These are phyloP conservation scores for Selenicereus undatus DNA, from an alignment of 148 eudicot species.

Conservation along the genomic window DNA sequence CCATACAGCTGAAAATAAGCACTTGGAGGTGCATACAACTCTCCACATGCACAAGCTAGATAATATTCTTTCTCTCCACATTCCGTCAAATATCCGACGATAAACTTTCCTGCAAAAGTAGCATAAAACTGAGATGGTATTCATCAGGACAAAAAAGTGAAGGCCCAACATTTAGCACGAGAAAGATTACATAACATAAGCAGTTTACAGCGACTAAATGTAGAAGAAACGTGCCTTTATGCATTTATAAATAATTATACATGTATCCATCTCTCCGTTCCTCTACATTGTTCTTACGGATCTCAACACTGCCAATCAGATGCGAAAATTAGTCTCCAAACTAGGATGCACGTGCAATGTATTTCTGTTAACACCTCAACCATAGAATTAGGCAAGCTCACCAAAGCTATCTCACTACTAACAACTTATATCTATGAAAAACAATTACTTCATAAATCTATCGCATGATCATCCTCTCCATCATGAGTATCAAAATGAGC, in stretches of 20 bases:
- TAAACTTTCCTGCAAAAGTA: conserved; percentile 65
- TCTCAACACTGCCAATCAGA: not conserved
- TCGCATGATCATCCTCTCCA: not conserved
- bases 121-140: not conserved
- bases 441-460: not conserved
- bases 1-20: conserved; percentile 87
- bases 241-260: not conserved
- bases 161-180: not conserved
- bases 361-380: not conserved
- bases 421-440: not conserved
- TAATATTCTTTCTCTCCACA: conserved; percentile 96
- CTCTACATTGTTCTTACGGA: not conserved
- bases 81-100: conserved; percentile 63
- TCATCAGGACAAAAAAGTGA: not conserved
- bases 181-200: not conserved
- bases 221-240: not conserved
- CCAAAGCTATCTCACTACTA: not conserved
- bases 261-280: not conserved
- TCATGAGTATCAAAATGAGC: not conserved
- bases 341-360: too few species aligned
- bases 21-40: conserved; percentile 89
- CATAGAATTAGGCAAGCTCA: not conserved
- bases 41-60: conserved; percentile 87
- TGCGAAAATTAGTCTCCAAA: not conserved
- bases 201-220: not conserved